A percentile compares a stretch with the other conserved stretches of the same genome.
Conservation (phyloP, 2,329 filamentous ascomycete species). For the Penicillium sp. region DNA sequence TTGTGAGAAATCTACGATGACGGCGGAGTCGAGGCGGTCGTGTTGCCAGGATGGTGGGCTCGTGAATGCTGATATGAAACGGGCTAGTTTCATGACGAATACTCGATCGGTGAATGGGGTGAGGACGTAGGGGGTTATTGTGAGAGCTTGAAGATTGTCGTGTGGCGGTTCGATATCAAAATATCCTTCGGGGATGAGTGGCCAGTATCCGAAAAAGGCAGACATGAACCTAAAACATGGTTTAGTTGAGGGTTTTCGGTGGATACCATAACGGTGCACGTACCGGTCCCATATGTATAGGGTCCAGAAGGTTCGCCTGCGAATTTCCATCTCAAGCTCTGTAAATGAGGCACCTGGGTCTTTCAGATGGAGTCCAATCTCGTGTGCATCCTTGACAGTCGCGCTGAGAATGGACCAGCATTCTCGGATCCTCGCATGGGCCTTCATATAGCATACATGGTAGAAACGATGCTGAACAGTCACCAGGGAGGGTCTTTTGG, state of each 20-base stretch:
- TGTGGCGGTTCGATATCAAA: slow-evolving; percentile 16
- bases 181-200: slow-evolving; percentile 19
- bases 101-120: slow-evolving; percentile 19
- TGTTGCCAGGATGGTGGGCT: slow-evolving; percentile 18
- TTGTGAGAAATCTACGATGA: slow-evolving; percentile 16
- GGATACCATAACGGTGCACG: background rate
- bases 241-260: background rate
- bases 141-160: slow-evolving; percentile 10
- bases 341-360: slow-evolving; percentile 5
- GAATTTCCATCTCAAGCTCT: slow-evolving; percentile 17
- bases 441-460: slow-evolving; percentile 15
- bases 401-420: slow-evolving; percentile 14
- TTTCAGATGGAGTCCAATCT: slow-evolving; percentile 15
- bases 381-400: slow-evolving; percentile 16
- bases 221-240: slow-evolving; percentile 11
- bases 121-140: slow-evolving; percentile 10
- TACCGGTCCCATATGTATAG: slow-evolving; percentile 19
- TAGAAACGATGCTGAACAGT: slow-evolving; percentile 17
- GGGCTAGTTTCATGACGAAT: slow-evolving; percentile 16
- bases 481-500: slow-evolving; percentile 7
- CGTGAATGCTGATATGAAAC: slow-evolving; percentile 17
- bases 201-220: slow-evolving; percentile 17
- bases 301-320: slow-evolving; percentile 16
- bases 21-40: slow-evolving; percentile 9
- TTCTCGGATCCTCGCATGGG: slow-evolving; percentile 12